Evolutionary conservation across 1,139 yeast species (phyloP).

Genomic region (Yamadazyma epiphylla): DNA sequence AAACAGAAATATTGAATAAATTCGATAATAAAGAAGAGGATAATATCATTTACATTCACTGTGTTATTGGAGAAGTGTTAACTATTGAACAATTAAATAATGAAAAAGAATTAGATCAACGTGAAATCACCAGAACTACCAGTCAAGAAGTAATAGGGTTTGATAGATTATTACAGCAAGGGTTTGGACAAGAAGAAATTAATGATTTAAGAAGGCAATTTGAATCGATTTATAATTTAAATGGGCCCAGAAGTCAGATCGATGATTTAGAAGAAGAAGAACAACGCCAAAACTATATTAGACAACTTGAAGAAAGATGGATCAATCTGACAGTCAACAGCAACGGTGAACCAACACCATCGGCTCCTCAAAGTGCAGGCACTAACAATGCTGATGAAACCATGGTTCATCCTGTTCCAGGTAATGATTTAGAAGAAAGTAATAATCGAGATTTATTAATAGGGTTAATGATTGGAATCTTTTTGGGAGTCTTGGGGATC

Average conservation of each 20-base stretch:
- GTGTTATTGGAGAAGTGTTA: slow-evolving; percentile 73
- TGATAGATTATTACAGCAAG: slow-evolving; percentile 78
- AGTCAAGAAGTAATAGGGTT: slow-evolving; percentile 78
- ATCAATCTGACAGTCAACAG: slow-evolving; percentile 66
- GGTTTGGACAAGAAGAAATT: slow-evolving; percentile 76
- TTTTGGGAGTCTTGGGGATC: slow-evolving; percentile 59
- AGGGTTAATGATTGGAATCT: slow-evolving; percentile 61
- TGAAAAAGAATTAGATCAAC: slow-evolving; percentile 61
- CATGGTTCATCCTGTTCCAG: slow-evolving; percentile 16
- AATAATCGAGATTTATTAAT: slow-evolving; percentile 57
- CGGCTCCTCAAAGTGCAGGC: slow-evolving; percentile 13
- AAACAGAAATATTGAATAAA: slow-evolving; percentile 22
- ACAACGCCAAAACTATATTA: slow-evolving; percentile 31
- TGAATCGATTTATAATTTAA: slow-evolving; percentile 48
- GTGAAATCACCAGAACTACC: slow-evolving; percentile 42
- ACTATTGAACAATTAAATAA: slow-evolving; percentile 54
- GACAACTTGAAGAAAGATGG: slow-evolving; percentile 86
- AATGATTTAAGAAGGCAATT: slow-evolving; percentile 72
- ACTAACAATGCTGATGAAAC: slow-evolving; percentile 9
- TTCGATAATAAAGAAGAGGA: slow-evolving; percentile 6
- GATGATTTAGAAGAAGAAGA: slow-evolving; percentile 43
- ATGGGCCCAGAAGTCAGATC: slow-evolving; percentile 19
- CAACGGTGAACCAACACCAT: slow-evolving; percentile 10
- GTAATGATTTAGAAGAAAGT: slow-evolving; percentile 28
- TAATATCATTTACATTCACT: slow-evolving; percentile 58